These are phyloP conservation scores for Oryza brachyantha DNA, from an alignment of 176 grass and related monocot genomes.

Conservation along the genomic window DNA sequence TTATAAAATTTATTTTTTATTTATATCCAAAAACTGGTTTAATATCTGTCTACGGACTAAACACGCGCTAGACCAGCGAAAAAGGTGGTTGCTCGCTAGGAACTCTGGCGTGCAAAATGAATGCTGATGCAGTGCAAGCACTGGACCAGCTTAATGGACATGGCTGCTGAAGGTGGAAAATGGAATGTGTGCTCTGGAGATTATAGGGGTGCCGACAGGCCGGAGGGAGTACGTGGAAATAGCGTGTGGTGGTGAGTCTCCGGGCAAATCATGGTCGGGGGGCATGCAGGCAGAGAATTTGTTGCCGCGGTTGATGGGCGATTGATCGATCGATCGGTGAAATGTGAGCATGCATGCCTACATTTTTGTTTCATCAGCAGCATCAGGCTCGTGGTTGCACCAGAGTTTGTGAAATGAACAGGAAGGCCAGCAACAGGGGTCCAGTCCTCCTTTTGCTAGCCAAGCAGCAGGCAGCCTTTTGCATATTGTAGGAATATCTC, in stretches of 20 bases:
- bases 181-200: background rate
- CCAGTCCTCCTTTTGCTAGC: constrained; percentile 1
- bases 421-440: no score
- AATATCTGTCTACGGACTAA: no score
- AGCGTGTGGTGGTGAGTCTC: background rate
- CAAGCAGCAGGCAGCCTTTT: background rate
- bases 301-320: background rate
- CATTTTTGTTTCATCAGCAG: background rate
- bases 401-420: constrained; percentile 37
- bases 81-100: no score
- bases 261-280: constrained; percentile 22
- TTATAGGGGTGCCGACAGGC: background rate
- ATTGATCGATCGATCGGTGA: background rate
- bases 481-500: no score
- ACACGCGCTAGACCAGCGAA: no score
- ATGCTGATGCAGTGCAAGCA: no score
- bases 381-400: background rate
- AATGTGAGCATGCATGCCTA: background rate
- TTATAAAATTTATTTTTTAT: no score
- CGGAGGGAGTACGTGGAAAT: background rate
- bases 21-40: no score
- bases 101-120: no score
- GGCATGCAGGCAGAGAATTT: constrained; percentile 18
- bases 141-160: background rate
- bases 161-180: background rate